Base-by-base conservation (phyloP, 805 yeast species). In the Metahyphopichia silvanorum region DNA sequence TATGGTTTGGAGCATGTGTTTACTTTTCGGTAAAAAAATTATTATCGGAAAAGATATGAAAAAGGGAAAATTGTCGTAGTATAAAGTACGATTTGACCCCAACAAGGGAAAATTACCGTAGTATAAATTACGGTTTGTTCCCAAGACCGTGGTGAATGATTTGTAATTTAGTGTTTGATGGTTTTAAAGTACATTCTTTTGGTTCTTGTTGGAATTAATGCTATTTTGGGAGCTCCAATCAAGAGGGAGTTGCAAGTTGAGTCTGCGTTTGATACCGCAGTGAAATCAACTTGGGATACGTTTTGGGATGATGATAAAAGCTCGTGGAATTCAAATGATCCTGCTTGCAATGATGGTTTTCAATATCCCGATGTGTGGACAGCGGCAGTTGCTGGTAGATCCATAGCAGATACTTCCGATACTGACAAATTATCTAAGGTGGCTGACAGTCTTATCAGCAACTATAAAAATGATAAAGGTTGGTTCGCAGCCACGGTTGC, bases 371-470 rank as follows among this genome's bases (percentile, higher is more conserved):
- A 35, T 10, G 36, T 44, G 4, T 48, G 53, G 53, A 29, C 34
- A 5, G 45, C 40, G 37, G 49, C 53, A 4, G 48, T 46, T 21
- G 43, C 48, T 8, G 40, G 47, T 8, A 25, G 35, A 16, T 38
- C 44, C 4, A 21, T 31, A 9, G 18, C 34, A 2, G 29, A 25
- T 12, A 27, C 17, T 15, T 33, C 28, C 6, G 18, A 22, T 10
- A 5, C 12, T 11, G 24, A 13, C 8, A 15, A 15, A 15, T 26
- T 42, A 11, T 13, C 16, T 7, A 19, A 26, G 12, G 41, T 39
- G 5, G 26, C 40, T 9, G 29, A 32, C 6, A 37, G 36, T 6
- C 28, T 49, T 17, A n/a, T 14, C 12, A 25, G 18, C 3, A 16
- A 27, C 13, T 27, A 27, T 13, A 13, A n/a, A 16, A 27, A 6